These are phyloP conservation scores for Heliamphora pulchella DNA, from an alignment of 179 eudicot species.

Conservation along the genomic window DNA sequence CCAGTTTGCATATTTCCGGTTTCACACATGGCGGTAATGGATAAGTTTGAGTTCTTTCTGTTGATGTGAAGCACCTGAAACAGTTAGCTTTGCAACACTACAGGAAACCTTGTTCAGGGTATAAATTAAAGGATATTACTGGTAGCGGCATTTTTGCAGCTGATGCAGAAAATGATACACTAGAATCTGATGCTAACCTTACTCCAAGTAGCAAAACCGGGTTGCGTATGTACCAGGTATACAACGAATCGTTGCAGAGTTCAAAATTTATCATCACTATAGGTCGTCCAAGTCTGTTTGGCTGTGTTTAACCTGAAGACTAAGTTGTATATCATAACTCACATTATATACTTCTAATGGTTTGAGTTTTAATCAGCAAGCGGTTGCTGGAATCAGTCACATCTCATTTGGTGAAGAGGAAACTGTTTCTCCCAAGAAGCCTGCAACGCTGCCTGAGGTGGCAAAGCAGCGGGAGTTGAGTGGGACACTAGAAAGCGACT, in stretches of 20 bases:
- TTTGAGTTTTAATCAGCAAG: conserved; percentile 46
- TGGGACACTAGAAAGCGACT: conserved; percentile 62
- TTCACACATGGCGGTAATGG: neutral
- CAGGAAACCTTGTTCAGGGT: conserved; percentile 85
- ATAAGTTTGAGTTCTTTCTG: neutral
- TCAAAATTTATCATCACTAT: neutral
- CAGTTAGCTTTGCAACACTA: conserved; percentile 13
- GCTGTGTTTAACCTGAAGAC: neutral
- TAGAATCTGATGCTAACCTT: conserved; percentile 46
- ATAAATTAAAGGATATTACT: conserved; percentile 81
- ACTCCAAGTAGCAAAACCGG: conserved; percentile 58
- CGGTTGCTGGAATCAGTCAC: conserved; percentile 76
- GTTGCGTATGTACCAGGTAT: conserved; percentile 86
- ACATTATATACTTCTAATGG: neutral
- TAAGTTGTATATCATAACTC: neutral
- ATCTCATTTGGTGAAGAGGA: conserved; percentile 78
- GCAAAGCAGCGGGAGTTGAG: conserved; percentile 94
- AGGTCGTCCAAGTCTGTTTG: conserved; percentile 3
- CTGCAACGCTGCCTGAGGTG: conserved; percentile 66
- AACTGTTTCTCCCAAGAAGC: conserved; percentile 70
- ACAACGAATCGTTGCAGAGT: neutral
- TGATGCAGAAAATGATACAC: conserved; percentile 38
- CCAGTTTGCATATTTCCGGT: neutral
- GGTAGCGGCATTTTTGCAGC: conserved; percentile 80
- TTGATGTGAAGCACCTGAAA: neutral